These are phyloP conservation scores for Barnettozyma sucrosica DNA, from an alignment of 805 yeast genomes.

Conservation along the genomic window DNA sequence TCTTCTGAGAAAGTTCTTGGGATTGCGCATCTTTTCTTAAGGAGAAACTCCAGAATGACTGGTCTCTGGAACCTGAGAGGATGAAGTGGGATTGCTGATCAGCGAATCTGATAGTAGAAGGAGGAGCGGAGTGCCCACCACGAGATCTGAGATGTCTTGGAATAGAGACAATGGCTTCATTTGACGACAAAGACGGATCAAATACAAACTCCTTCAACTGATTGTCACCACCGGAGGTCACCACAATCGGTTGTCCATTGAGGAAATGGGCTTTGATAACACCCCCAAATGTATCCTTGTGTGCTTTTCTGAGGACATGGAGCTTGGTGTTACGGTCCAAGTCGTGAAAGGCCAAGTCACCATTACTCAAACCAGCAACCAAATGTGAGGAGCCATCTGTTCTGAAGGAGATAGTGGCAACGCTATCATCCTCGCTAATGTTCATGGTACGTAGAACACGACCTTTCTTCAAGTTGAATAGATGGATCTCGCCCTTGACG, in stretches of 20 bases:
- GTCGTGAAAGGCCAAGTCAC: constrained; percentile 85
- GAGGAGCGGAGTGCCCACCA: constrained; percentile 97
- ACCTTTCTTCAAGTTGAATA: constrained; percentile 67
- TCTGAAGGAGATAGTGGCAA: constrained; percentile 71
- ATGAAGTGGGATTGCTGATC: constrained; percentile 78
- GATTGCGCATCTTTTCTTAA: constrained; percentile 94
- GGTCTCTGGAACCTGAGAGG: constrained; percentile 81
- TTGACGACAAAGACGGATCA: constrained; percentile 72
- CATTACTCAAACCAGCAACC: constrained; percentile 71
- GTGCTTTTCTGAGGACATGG: constrained; percentile 69
- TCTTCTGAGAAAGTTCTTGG: constrained; percentile 82
- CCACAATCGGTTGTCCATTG: constrained; percentile 86
- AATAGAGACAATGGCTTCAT: constrained; percentile 63
- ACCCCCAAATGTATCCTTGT: constrained; percentile 71
- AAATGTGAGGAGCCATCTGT: constrained; percentile 85
- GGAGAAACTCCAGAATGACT: constrained; percentile 86
- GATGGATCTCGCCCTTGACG: constrained; percentile 53
- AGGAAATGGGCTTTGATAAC: constrained; percentile 67
- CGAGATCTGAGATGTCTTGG: constrained; percentile 89
- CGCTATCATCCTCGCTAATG: constrained; percentile 31
- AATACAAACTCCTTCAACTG: constrained; percentile 84
- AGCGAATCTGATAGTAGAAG: constrained; percentile 69
- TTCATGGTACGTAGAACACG: constrained; percentile 46
- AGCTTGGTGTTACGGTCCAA: constrained; percentile 65
- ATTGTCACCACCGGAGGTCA: constrained; percentile 90